Conservation (phyloP, 768 basidiomycete species). For the Imleria badia region DNA sequence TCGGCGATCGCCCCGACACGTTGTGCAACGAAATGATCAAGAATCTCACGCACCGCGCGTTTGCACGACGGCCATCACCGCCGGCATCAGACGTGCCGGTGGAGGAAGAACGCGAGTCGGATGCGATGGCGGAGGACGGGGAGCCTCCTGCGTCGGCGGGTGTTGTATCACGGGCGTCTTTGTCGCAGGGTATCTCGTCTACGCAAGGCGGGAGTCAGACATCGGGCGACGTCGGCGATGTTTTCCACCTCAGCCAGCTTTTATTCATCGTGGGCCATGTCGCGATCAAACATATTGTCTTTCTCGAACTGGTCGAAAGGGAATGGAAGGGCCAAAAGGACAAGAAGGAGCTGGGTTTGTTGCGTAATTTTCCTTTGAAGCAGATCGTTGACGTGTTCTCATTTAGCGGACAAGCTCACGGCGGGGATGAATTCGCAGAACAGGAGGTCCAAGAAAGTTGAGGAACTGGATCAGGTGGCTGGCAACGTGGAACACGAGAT, state of each 20-base stretch:
- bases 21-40: conserved; percentile 81
- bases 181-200: conserved; percentile 18
- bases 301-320: conserved; percentile 90
- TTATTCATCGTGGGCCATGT: conserved; percentile 95
- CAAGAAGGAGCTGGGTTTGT: conserved; percentile 73
- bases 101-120: conserved; percentile 37
- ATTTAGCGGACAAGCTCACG: conserved; percentile 59
- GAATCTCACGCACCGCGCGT: conserved; percentile 71
- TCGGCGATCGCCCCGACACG: conserved; percentile 90
- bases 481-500: conserved; percentile 99
- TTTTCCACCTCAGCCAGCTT: conserved; percentile 90
- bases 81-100: not conserved
- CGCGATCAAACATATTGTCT: conserved; percentile 96
- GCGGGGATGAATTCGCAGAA: conserved; percentile 36
- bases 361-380: not conserved
- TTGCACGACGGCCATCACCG: conserved; percentile 37
- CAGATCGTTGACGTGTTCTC: not conserved
- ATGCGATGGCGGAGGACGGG: conserved; percentile 53
- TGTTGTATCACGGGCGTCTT: conserved; percentile 16
- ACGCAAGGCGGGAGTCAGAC: conserved; percentile 6
- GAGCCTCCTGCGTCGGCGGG: conserved; percentile 30
- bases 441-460: conserved; percentile 55
- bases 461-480: conserved; percentile 95
- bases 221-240: conserved; percentile 58
- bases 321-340: conserved; percentile 98